Conservation (phyloP, 805 yeast species). For the Candida chauliodis region DNA sequence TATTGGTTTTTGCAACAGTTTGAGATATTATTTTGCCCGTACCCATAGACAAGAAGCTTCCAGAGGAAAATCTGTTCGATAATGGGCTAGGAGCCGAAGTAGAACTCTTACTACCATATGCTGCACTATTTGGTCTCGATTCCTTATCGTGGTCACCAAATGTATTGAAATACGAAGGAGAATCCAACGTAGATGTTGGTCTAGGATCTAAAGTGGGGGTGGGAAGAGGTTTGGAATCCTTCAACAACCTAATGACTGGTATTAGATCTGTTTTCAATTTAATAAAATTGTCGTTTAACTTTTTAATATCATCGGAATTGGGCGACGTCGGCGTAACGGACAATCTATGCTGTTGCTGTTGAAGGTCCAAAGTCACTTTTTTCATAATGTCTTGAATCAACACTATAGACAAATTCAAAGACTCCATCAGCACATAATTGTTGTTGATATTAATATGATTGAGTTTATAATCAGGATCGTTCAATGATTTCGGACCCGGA, state of each 20-base stretch:
- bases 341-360: conserved; percentile 12
- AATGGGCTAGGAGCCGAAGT: conserved; percentile 19
- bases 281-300: conserved; percentile 50
- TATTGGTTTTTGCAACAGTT: conserved; percentile 16
- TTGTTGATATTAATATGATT: conserved; percentile 32
- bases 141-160: background rate
- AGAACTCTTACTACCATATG: background rate
- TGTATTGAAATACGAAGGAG: conserved; percentile 6
- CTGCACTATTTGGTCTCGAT: conserved; percentile 4
- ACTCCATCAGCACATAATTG: conserved; percentile 34
- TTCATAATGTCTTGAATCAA: conserved; percentile 35
- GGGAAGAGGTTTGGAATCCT: conserved; percentile 67
- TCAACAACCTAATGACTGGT: conserved; percentile 58
- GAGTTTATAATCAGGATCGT: conserved; percentile 27
- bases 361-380: conserved; percentile 18
- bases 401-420: conserved; percentile 31
- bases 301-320: conserved; percentile 27
- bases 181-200: conserved; percentile 12
- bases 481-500: conserved; percentile 23
- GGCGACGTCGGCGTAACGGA: conserved; percentile 18
- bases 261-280: conserved; percentile 60
- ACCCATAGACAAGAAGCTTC: conserved; percentile 37
- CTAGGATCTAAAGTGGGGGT: conserved; percentile 54
- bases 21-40: conserved; percentile 38
- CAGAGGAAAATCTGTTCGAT: conserved; percentile 36